A percentile compares a stretch with the other conserved stretches of the same genome.
phyloP scores from a whole-genome alignment of 1,139 yeast species.

The Saccharomycopsis phalli region DNA sequence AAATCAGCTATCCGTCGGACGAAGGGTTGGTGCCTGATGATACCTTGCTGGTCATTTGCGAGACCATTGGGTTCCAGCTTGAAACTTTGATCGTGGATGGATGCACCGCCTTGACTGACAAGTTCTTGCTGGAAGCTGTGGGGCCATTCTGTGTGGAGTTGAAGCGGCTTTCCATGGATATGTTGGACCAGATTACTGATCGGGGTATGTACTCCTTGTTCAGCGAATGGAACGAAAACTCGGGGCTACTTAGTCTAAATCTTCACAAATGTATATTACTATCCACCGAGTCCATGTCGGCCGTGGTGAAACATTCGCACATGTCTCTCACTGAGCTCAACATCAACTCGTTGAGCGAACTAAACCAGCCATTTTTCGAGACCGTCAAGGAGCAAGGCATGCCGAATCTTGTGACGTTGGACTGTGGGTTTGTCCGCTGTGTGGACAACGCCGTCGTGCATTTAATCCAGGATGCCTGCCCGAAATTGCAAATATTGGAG shows the following conservation, averaged over 20 bases:
- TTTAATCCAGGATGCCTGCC: slow-evolving; percentile 46
- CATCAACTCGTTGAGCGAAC: slow-evolving; percentile 58
- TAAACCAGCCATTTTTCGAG: slow-evolving; percentile 45
- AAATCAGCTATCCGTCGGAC: slow-evolving; percentile 57
- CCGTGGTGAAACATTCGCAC: slow-evolving; percentile 56
- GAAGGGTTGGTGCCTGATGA: slow-evolving; percentile 68
- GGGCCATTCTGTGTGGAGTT: slow-evolving; percentile 48
- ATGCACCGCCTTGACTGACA: slow-evolving; percentile 63
- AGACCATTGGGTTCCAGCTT: slow-evolving; percentile 55
- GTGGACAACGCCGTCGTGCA: slow-evolving; percentile 58
- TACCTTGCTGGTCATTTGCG: slow-evolving; percentile 52
- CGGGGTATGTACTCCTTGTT: slow-evolving; percentile 56
- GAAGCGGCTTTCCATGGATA: slow-evolving; percentile 42
- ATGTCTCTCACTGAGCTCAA: slow-evolving; percentile 58
- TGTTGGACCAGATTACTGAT: slow-evolving; percentile 55
- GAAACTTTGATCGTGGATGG: slow-evolving; percentile 57
- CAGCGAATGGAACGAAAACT: slow-evolving; percentile 41
- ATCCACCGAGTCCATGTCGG: slow-evolving; percentile 52
- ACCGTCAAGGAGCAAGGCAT: slow-evolving; percentile 32
- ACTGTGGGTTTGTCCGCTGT: slow-evolving; percentile 68
- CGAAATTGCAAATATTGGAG: slow-evolving; percentile 55
- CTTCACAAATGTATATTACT: slow-evolving; percentile 58
- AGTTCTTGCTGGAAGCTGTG: slow-evolving; percentile 49
- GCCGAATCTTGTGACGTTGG: slow-evolving; percentile 55
- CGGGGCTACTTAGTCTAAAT: slow-evolving; percentile 54